phyloP scores from a whole-genome alignment of 768 basidiomycete genomes.

The Suillus subalutaceus region DNA sequence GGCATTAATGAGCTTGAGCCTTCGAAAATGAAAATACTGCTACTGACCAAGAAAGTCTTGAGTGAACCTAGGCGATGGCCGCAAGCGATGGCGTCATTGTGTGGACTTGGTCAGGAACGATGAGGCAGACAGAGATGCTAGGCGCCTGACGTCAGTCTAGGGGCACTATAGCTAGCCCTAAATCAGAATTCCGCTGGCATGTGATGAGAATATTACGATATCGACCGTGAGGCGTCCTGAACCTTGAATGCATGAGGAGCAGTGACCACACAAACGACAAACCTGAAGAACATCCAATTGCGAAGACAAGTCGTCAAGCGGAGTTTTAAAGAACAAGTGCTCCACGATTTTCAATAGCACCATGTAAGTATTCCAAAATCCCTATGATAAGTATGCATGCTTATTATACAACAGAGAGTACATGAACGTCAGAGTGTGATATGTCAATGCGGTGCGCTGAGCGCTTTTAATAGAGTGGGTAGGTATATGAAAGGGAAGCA shows the following conservation, averaged over 20 bases:
- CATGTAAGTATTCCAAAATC: conserved; percentile 1
- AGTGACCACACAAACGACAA: no score
- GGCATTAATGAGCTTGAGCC: not conserved
- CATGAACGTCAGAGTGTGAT: not conserved
- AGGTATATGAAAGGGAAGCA: not conserved
- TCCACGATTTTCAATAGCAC: not conserved
- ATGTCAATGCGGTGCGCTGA: not conserved
- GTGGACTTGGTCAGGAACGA: not conserved
- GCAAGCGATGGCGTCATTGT: not conserved
- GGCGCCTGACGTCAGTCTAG: no score
- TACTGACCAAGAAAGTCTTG: not conserved
- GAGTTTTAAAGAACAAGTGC: not conserved
- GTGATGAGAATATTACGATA: not conserved
- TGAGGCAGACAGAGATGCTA: not conserved
- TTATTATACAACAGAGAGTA: not conserved
- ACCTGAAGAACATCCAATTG: no score
- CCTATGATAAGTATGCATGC: not conserved
- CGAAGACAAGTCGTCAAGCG: not conserved
- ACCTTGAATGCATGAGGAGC: not conserved
- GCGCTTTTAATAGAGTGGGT: not conserved
- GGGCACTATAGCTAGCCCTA: no score
- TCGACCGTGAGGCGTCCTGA: no score
- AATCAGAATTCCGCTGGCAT: not conserved
- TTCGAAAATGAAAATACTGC: not conserved
- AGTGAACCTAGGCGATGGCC: not conserved